Base-by-base conservation (phyloP, 495 filamentous ascomycete species). In the Penicillium cataractarum region DNA sequence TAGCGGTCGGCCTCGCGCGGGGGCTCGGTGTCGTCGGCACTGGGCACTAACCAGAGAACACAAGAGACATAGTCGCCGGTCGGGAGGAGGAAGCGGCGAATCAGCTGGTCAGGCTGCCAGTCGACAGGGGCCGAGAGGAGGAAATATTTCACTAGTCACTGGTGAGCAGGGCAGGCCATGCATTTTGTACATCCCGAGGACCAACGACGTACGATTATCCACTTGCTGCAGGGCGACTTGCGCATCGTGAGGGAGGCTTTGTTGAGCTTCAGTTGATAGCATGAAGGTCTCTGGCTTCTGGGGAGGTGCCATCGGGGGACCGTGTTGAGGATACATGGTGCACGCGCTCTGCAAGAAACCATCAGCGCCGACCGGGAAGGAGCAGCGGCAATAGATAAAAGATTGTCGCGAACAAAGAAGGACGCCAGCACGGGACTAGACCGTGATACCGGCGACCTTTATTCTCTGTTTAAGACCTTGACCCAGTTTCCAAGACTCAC, bases 11-110 rank as follows among this genome's bases (percentile, higher is more conserved):
- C n/a, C 15, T 50, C 46, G 42, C 39, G 57, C 31, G 21, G 19
- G 53, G 53, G 6, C 17, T 32, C 40, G 19, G 19, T 12, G n/a
- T 39, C 46, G 6, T 33, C 58, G 22, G 46, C 26, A 22, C 33
- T 27, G 31, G 46, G 50, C 53, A 80, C 87, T 73, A 79, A 93
- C 90, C 95, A 99, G 75, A 98, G 82, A 58, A 99, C 93, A 78
- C 95, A 99, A 55, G 95, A 99, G 60, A 99, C 92, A 72, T 99
- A 98, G 83, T 99, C 95, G 70, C 95, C 95, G 13, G 95, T 99
- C 1, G 95, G 95, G 56, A 99, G 83, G 61, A 98, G 84, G 74
- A 98, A 98, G 58, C 95, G 86, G 62, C 96, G 87, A 70, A 99
- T 98, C 69, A 97, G 93, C 77, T 98, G 95, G 73, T 98, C 96